Evolutionary conservation across 2,329 filamentous ascomycete genomes (phyloP).

Genomic region (Hymenoscyphus albidus): DNA sequence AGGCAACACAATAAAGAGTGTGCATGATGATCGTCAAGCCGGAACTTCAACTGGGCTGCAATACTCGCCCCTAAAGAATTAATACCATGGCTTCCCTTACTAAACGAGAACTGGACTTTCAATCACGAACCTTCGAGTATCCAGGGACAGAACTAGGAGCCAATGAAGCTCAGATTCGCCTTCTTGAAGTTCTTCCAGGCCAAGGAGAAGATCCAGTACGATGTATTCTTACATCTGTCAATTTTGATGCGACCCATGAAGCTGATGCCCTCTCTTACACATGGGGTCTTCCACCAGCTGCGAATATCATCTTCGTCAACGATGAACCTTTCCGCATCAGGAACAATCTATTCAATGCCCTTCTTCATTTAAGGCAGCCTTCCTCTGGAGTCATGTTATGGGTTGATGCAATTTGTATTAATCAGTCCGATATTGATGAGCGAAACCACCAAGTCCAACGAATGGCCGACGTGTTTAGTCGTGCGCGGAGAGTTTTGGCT

Average conservation of each 20-base stretch:
- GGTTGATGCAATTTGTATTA: constrained; percentile 22
- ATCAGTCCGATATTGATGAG: constrained; percentile 16
- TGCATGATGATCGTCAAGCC: too few relatives aligned
- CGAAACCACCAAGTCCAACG: constrained; percentile 15
- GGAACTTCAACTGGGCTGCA: too few relatives aligned
- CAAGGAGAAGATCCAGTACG: not conserved
- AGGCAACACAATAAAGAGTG: too few relatives aligned
- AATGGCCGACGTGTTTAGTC: constrained; percentile 17
- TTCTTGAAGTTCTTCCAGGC: not conserved
- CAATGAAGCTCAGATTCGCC: not conserved
- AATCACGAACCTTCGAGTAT: not conserved
- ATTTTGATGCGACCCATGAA: not conserved
- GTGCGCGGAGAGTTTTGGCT: constrained; percentile 13
- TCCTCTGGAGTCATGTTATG: not conserved
- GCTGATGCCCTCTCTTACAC: not conserved
- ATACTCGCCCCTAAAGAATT: too few relatives aligned
- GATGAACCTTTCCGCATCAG: not conserved
- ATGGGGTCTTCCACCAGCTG: not conserved
- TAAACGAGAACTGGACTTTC: too few relatives aligned
- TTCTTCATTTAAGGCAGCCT: not conserved
- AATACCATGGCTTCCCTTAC: too few relatives aligned
- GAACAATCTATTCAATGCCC: not conserved
- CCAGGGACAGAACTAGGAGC: not conserved
- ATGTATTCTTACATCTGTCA: not conserved
- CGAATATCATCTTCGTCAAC: constrained; percentile 11